Evolutionary conservation across 2,329 filamentous ascomycete genomes (phyloP), one percentile per base, ranked within the genome.

Genomic region (Cladophialophora immunda): DNA sequence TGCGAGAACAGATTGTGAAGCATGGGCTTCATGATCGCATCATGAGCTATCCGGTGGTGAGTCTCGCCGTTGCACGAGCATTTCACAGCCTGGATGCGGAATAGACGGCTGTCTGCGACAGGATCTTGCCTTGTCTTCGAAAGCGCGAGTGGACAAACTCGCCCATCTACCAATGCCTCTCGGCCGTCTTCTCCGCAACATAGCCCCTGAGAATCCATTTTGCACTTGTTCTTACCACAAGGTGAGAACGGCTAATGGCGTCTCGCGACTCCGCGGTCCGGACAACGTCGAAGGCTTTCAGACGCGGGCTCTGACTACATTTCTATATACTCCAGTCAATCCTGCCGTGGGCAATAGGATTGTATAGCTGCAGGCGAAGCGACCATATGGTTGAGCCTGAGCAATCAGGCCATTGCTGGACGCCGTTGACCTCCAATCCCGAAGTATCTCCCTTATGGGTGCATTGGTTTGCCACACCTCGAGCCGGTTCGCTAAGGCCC

Each of bases 11-110:
- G 58, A 84, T 89, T 6, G 65, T 86, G 4, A 85, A 85, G 73
- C 82, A 83, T 69, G 86, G 86, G 0, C 73, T 87, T 17, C 86
- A 89, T 63, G 86, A 89, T 75, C 79, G 81, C 36, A 82, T 87
- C 57, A 88, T 88, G 86, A 82, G 82, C 3, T 85, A 87, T 73
- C 84, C 85, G 0, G 78, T 85, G 4, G 80, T 87, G 0, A 84
- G 81, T 47, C 72, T 85, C 65, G 85, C 86, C 1, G 78, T 87
- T 8, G 78, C 82, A 71, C 77, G 80, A 7, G 81, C 82, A 0
- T 85, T 87, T 67, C 56, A 64, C 29, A 53, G 64, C 32, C 52
- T 41, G 54, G 64, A 61, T 45, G 8, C 22, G 4, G 50, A 32
- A 45, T 62, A 56, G 34, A 32, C 9, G 8, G 15, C 41, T 17